Base-by-base conservation (phyloP, 2,329 filamentous ascomycete species). In the Plectosphaerella cucumerina region DNA sequence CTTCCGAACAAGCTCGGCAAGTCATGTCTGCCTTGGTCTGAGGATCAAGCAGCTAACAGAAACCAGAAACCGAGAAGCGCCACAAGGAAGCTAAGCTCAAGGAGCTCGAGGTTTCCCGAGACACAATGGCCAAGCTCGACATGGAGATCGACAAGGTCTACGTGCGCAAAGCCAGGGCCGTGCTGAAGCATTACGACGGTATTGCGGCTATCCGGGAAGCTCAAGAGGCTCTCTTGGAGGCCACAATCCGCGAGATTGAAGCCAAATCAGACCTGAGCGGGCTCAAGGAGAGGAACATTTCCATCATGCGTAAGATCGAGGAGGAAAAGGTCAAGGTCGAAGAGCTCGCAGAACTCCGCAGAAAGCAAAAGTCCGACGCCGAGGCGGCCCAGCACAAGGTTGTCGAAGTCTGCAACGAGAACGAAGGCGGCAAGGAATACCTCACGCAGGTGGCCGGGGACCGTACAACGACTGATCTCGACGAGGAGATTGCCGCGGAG, bases 231-330 rank as follows among this genome's bases (percentile, higher is more conserved):
- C 70, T 90, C 11, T 68, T 92, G 15, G 84, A 92, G 59, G 83
- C 81, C 2, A 80, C 89, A 58, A 76, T 97, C 43, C 77, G 84
- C 54, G 71, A 81, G 1, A 80, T 95, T 26, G 94, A 99, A 72
- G 92, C 90, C 1, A 67, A 76, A n/a, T 97, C 91, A 0, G 94
- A 99, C 60, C 68, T 87, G 3, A 76, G 82, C 43, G 80, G 81
- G 6, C 74, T 97, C n/a, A 80, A 82, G 59, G 72, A 73, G 15
- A 84, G 85, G 52, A 90, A 90, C 58, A 59, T 66, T 9, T 74
- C 81, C 45, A 81, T 90, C 52, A 74, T 77, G 50, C 62, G 73
- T 41, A 67, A 70, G 42, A 71, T 87, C 4, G 73, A 79, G 20
- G 63, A 69, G 10, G 76, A 73, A 58, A 70, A 70, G 53, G 56